phyloP scores from a whole-genome alignment of 345 rosid species.

The Raphanus sativus region DNA sequence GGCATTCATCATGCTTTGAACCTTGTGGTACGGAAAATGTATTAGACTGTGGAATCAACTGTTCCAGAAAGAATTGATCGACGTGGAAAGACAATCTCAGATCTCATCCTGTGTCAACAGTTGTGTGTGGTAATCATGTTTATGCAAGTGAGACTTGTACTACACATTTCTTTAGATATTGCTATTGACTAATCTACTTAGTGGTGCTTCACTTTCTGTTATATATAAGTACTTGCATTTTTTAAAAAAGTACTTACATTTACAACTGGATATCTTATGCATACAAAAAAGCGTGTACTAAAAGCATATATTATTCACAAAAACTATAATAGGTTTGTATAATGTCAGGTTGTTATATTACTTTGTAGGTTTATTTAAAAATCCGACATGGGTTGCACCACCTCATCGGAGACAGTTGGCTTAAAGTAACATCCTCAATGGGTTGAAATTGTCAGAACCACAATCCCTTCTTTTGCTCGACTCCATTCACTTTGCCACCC shows the following conservation, averaged over 20 bases:
- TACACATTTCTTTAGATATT: neutral
- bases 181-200: constrained; percentile 24
- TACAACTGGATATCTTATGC: constrained; percentile 25
- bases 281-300: constrained; percentile 4
- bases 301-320: neutral
- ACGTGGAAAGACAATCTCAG: constrained; percentile 80
- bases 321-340: neutral
- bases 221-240: neutral
- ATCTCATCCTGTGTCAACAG: constrained; percentile 61
- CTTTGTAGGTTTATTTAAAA: constrained; percentile 10
- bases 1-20: constrained; percentile 64
- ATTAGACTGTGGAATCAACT: constrained; percentile 84
- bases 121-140: neutral
- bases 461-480: constrained; percentile 50
- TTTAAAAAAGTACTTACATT: neutral
- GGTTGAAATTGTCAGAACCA: constrained; percentile 50
- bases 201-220: constrained; percentile 32
- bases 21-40: constrained; percentile 68
- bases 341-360: constrained; percentile 28
- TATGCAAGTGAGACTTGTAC: constrained; percentile 12
- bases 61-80: constrained; percentile 84
- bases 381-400: constrained; percentile 41
- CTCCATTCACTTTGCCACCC: constrained; percentile 41
- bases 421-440: constrained; percentile 26
- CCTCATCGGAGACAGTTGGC: constrained; percentile 34